phyloP scores from a whole-genome alignment of 495 filamentous ascomycete species.

The Penicillium mononematosum region DNA sequence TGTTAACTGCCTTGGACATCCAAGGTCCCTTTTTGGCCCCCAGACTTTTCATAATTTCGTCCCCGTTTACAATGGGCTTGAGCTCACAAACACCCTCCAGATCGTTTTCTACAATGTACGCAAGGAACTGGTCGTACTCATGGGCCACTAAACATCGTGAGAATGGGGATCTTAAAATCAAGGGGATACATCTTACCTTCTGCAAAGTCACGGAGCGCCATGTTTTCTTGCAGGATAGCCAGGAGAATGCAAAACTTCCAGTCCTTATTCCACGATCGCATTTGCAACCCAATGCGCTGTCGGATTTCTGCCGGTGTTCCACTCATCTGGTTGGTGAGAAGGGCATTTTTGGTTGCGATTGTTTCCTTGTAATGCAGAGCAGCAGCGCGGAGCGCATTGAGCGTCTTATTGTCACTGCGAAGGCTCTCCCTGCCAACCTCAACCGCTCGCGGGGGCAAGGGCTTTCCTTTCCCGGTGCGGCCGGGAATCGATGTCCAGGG shows the following conservation, averaged over 20 bases:
- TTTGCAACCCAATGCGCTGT: conserved; percentile 66
- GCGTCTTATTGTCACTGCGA: conserved; percentile 70
- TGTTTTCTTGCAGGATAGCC: conserved; percentile 65
- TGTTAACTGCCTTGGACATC: conserved; percentile 70
- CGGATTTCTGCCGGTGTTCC: conserved; percentile 44
- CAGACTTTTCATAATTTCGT: conserved; percentile 59
- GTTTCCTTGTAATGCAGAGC: conserved; percentile 61
- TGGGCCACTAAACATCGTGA: conserved; percentile 31
- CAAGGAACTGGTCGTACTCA: conserved; percentile 48
- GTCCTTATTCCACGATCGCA: conserved; percentile 71
- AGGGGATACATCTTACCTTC: conserved; percentile 28
- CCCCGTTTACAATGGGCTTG: conserved; percentile 65
- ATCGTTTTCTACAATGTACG: conserved; percentile 40
- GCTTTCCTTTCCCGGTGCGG: conserved; percentile 41
- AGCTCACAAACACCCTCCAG: conserved; percentile 47
- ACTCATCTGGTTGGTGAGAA: conserved; percentile 25
- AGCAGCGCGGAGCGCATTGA: conserved; percentile 62
- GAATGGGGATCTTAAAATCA: conserved; percentile 7
- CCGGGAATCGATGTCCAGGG: conserved; percentile 68
- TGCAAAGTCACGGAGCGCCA: conserved; percentile 36
- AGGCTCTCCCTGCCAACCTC: conserved; percentile 72
- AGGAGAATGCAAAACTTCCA: conserved; percentile 77
- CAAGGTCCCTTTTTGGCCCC: conserved; percentile 68
- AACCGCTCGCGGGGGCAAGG: conserved; percentile 51
- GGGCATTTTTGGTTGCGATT: conserved; percentile 52